Percentiles rank a stretch among this genome's conserved stretches.
Conservation (phyloP, 768 basidiomycete genomes). For the Lentinula sp. region DNA sequence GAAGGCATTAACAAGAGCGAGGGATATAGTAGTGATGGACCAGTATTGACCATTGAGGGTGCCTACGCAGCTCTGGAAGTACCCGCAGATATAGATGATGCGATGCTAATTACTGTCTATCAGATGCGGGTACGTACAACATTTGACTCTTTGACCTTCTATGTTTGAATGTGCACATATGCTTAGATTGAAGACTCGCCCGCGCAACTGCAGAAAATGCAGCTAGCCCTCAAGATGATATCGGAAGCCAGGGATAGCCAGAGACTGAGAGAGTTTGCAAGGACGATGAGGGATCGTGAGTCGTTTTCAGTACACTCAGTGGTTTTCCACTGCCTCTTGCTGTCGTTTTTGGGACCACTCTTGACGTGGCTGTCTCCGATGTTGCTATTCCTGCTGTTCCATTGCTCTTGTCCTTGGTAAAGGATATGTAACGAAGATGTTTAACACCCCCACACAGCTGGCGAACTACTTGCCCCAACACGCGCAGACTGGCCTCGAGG, state of each 20-base stretch:
- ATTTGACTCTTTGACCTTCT: not conserved
- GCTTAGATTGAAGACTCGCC: slow-evolving; percentile 67
- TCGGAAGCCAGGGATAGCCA: slow-evolving; percentile 70
- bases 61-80: slow-evolving; percentile 72
- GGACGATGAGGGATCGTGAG: slow-evolving; percentile 73
- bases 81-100: slow-evolving; percentile 66
- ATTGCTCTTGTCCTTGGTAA: no score
- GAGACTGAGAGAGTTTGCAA: slow-evolving; percentile 59
- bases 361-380: not conserved
- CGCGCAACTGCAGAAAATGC: slow-evolving; percentile 61
- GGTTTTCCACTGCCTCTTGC: not conserved
- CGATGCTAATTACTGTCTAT: slow-evolving; percentile 71
- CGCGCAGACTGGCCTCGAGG: slow-evolving; percentile 75
- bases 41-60: slow-evolving; percentile 56
- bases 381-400: not conserved
- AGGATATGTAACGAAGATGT: not conserved
- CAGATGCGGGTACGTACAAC: slow-evolving; percentile 52
- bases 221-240: slow-evolving; percentile 66
- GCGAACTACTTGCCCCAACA: slow-evolving; percentile 47
- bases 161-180: slow-evolving; percentile 7
- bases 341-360: not conserved
- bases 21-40: not conserved
- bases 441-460: slow-evolving; percentile 38
- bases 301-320: slow-evolving; percentile 9
- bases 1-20: not conserved